A percentile compares a stretch with the other conserved stretches of the same genome.
Evolutionary conservation across 2,329 filamentous ascomycete genomes (phyloP).

Genomic region (Microdochium nivale): DNA sequence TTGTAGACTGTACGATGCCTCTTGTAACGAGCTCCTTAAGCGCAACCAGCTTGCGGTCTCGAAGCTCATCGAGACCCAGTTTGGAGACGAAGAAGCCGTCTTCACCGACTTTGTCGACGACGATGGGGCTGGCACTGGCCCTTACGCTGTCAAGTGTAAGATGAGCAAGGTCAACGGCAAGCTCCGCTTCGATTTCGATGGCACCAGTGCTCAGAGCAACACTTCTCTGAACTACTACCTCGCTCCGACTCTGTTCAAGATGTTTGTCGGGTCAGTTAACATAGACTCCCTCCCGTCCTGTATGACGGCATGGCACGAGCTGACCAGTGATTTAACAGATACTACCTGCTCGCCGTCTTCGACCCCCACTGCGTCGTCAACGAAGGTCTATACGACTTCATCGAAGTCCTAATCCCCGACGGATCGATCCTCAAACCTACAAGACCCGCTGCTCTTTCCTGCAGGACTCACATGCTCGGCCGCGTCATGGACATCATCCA

Average conservation of each 20-base stretch:
- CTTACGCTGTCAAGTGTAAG: conserved; percentile 35
- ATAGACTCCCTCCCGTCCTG: background rate
- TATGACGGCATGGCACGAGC: no score
- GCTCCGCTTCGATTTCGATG: conserved; percentile 37
- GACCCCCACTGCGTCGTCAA: conserved; percentile 39
- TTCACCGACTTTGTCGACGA: conserved; percentile 43
- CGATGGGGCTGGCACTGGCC: conserved; percentile 33
- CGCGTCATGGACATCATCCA: conserved; percentile 40
- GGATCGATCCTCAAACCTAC: conserved; percentile 36
- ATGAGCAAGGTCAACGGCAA: conserved; percentile 34
- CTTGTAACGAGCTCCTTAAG: conserved; percentile 31
- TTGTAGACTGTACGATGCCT: conserved; percentile 29
- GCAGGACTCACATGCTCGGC: conserved; percentile 37
- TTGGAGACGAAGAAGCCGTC: conserved; percentile 28
- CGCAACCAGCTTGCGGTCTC: conserved; percentile 34
- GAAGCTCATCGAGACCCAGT: conserved; percentile 34
- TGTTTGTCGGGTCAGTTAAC: conserved; percentile 30
- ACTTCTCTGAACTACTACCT: conserved; percentile 39
- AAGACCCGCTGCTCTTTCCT: conserved; percentile 35
- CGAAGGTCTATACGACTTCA: conserved; percentile 39
- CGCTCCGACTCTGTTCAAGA: conserved; percentile 39
- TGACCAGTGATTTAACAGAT: no score
- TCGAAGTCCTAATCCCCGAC: conserved; percentile 35
- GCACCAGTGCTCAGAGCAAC: conserved; percentile 35
- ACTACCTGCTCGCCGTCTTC: conserved; percentile 35